Base-by-base conservation (phyloP, 352 stramenopile genomes). In the Phytophthora cactorum region DNA sequence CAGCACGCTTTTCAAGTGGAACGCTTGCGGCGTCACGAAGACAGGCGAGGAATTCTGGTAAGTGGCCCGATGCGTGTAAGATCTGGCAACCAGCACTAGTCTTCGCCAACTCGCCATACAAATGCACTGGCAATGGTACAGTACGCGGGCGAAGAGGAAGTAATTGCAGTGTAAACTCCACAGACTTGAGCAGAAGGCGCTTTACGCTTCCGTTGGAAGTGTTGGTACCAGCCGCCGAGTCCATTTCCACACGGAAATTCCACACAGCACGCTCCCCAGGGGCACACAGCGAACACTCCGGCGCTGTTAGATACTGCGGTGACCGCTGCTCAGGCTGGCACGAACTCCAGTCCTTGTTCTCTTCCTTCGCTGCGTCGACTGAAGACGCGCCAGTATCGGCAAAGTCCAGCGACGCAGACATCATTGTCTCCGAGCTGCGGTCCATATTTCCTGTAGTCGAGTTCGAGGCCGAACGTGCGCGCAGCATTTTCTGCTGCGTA, bases 191-290 rank as follows among this genome's bases (percentile, higher is more conserved):
- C 72, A 88, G 59, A 28, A 95, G 51, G 3, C 89, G 85, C 60
- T 93, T 95, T 11, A 94, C 74, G 27, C 61, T 81, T 11, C 74
- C 74, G 52, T 79, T 79, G 47, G 71, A 68, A 52, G 71, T 79
- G n/a, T 68, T 86, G 8, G 72, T 79, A 14, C 74, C 73, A 5
- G 80, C 77, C 2, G 67, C 73, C 27, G 58, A 77, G 49, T 95
- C 89, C 82, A 92, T 90, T 67, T 96, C 89, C n/a, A 96, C 84
- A 22, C 86, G 86, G 58, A 95, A 96, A 39, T 95, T 96, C 89
- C 89, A 96, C 7, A 96, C 83, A 10, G 86, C 88, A 41, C 89
- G 87, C 60, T 96, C 89, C 3, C 88, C 88, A 25, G 86, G 85
- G 6, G 79, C 86, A 56, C 89, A 96, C 3, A 96, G 38, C 4